A percentile compares a stretch with the other conserved stretches of the same genome.
These are phyloP conservation scores for Yamadazyma dushanensis DNA, from an alignment of 1,139 yeast genomes.

Conservation along the genomic window DNA sequence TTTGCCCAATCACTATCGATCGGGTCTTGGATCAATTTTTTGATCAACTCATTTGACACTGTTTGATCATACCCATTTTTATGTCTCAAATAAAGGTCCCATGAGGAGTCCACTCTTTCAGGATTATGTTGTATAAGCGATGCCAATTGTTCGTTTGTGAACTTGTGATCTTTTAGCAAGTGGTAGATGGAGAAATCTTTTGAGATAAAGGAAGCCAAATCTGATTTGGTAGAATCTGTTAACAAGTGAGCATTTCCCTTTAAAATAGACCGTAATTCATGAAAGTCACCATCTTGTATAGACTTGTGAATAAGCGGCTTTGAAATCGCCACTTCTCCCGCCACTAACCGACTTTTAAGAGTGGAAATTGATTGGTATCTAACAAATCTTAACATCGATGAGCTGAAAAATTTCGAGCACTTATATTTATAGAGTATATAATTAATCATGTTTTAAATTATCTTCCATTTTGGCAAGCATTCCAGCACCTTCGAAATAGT, in stretches of 20 bases:
- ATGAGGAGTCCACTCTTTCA: constrained; percentile 38
- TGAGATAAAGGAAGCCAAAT: constrained; percentile 12
- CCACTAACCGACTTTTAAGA: constrained; percentile 8
- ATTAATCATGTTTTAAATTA: constrained; percentile 23
- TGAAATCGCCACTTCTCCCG: constrained; percentile 13
- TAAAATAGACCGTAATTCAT: constrained; percentile 13
- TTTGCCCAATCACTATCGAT: constrained; percentile 14
- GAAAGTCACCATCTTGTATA: constrained; percentile 12
- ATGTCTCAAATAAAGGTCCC: constrained; percentile 34
- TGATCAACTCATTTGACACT: constrained; percentile 10
- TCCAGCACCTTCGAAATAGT: constrained; percentile 51
- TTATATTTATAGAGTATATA: not conserved
- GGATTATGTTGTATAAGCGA: constrained; percentile 36
- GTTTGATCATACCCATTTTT: constrained; percentile 6
- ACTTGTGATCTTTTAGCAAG: constrained; percentile 22
- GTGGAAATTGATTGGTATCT: constrained; percentile 14
- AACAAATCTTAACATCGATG: constrained; percentile 14
- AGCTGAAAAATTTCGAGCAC: not conserved
- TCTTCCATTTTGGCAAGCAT: constrained; percentile 51
- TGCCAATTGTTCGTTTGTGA: constrained; percentile 19
- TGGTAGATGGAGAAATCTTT: constrained; percentile 36
- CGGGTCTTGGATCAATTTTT: constrained; percentile 10
- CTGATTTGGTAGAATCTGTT: constrained; percentile 9
- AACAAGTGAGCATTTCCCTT: constrained; percentile 11
- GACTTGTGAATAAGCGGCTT: constrained; percentile 12